Base-by-base conservation (phyloP, 1,139 yeast genomes). In the Pneumocystis oryctolagi region DNA sequence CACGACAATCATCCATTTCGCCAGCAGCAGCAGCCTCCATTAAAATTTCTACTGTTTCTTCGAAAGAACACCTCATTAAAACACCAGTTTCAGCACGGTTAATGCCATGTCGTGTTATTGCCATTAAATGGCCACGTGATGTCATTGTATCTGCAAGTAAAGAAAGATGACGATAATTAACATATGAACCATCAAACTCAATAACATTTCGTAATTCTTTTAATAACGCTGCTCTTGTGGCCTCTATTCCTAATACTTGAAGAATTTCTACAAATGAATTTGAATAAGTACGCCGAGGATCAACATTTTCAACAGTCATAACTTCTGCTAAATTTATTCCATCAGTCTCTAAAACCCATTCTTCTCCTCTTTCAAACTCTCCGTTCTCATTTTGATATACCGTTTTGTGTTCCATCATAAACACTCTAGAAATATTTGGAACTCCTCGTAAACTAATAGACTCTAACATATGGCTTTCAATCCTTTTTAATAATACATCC, bases 101-200 rank as follows among this genome's bases (percentile, higher is more conserved):
- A 76, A 94, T 92, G 82, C 99, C 99, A 74, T 92, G 98, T 82
- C 99, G 95, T 62, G 98, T 92, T 71, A 94, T 92, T 47, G 98
- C 97, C 89, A 94, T 92, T 76, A 94, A 81, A 73, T 92, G 96
- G 72, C 99, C 99, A 75, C 96, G 87, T 61, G 96, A 87, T 1
- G 99, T 94, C 99, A 94, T 94, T 37, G 90, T 95, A 78, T 94
- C 99, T 65, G 92, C 97, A 71, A 94, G 80, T 70, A 94, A 79
- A 1, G 98, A 97, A 92, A 92, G 86, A 72, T 94, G 99, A 77
- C 99, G 87, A 77, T 94, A 94, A 75, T 94, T 94, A 68, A 94
- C 99, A 73, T 92, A 92, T 40, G 98, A 90, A 86, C 98, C 98
- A 81, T 92, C 98, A 71, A 95, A 94, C 2, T 97, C 97, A 81